A percentile compares a stretch with the other conserved stretches of the same genome.
Evolutionary conservation across 2,329 filamentous ascomycete genomes (phyloP).

Genomic region (Calcarisporium arbuscula): DNA sequence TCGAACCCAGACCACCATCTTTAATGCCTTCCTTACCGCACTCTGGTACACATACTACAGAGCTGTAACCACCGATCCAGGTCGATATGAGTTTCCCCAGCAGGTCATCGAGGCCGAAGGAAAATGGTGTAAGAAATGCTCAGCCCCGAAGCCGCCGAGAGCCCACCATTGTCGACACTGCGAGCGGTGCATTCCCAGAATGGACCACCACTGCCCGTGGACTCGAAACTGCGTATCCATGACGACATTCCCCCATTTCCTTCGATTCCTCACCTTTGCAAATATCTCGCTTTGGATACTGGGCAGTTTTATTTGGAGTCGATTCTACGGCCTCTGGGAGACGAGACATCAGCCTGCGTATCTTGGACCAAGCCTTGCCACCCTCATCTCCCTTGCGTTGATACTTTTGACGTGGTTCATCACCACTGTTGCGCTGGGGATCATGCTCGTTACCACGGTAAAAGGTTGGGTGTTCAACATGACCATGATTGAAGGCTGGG

Average conservation of each 20-base stretch:
- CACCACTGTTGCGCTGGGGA: conserved; percentile 53
- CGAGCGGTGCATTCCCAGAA: conserved; percentile 66
- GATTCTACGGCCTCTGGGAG: conserved; percentile 55
- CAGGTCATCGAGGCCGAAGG: conserved; percentile 25
- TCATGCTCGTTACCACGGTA: conserved; percentile 59
- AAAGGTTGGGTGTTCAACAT: conserved; percentile 61
- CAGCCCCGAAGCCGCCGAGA: conserved; percentile 65
- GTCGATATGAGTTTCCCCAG: conserved; percentile 42
- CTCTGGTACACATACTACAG: conserved; percentile 66
- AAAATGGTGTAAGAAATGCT: conserved; percentile 71
- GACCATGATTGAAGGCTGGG: conserved; percentile 79
- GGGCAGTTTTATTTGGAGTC: conserved; percentile 51
- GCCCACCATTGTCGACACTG: conserved; percentile 79
- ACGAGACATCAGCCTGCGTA: conserved; percentile 65
- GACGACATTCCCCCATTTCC: conserved; percentile 74
- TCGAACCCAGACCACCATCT: conserved; percentile 48
- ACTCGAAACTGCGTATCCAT: conserved; percentile 77
- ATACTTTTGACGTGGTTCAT: conserved; percentile 52
- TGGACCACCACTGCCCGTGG: conserved; percentile 88
- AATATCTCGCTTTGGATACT: conserved; percentile 60
- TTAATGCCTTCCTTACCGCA: conserved; percentile 59
- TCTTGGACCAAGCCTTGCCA: conserved; percentile 57
- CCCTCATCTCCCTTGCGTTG: conserved; percentile 56
- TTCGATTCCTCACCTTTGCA: conserved; percentile 69
- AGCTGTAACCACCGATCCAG: conserved; percentile 52